These are phyloP conservation scores for Epipyxis sp. DNA, from an alignment of 108 stramenopile species.

Conservation along the genomic window DNA sequence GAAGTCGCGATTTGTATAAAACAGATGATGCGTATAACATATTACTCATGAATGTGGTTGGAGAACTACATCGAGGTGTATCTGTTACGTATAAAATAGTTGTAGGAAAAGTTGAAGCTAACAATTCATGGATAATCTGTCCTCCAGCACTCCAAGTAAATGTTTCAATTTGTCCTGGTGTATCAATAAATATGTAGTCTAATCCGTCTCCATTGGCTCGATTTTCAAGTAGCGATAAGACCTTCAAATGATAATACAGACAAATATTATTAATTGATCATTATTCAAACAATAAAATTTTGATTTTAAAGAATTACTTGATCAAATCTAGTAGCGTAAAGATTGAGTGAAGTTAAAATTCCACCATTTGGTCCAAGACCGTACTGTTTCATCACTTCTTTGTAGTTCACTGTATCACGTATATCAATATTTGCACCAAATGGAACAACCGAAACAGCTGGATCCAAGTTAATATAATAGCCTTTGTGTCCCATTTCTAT, in stretches of 20 bases:
- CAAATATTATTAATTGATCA: conserved; percentile 57
- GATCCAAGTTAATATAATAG: conserved; percentile 95
- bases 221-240: neutral
- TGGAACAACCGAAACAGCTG: conserved; percentile 83
- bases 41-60: conserved; percentile 99
- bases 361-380: conserved; percentile 97
- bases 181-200: conserved; percentile 22
- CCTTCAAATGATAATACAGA: conserved; percentile 23
- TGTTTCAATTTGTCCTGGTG: conserved; percentile 92
- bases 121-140: conserved; percentile 80
- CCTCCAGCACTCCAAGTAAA: conserved; percentile 99
- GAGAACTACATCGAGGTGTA: conserved; percentile 84
- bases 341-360: conserved; percentile 93
- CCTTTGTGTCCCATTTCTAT: conserved; percentile 29
- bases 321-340: conserved; percentile 97
- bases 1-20: conserved; percentile 86
- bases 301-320: conserved; percentile 86
- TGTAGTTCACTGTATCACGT: conserved; percentile 96
- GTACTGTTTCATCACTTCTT: conserved; percentile 96
- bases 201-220: neutral
- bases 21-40: conserved; percentile 98
- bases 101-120: conserved; percentile 91
- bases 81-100: conserved; percentile 90
- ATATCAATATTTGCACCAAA: conserved; percentile 95
- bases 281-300: conserved; percentile 84